Evolutionary conservation across 2,329 filamentous ascomycete genomes (phyloP), one percentile per base, ranked within the genome.

Genomic region (Nothomitra cinnamomea): DNA sequence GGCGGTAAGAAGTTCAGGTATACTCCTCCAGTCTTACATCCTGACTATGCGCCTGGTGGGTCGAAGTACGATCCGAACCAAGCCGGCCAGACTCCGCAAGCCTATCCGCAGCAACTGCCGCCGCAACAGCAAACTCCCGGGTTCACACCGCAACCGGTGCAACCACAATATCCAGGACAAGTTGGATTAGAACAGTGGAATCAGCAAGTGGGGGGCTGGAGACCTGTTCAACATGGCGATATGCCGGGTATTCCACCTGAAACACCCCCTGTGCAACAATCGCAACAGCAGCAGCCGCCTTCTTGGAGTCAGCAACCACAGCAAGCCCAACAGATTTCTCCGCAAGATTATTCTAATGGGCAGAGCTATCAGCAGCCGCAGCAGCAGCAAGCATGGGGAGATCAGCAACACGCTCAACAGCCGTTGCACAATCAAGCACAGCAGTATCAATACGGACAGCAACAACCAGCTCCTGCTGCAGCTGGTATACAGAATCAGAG

Each of bases 21-120:
- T 22, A 49, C 45, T 4, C 45, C 45, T 17, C 45, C 45, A 17
- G 25, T 49, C n/a, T 28, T 49, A 10, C 45, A 49, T 17, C 45
- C 45, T 10, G 45, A 49, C 32, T 49, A 49, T 19, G n/a, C n/a
- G 45, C 45, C 45, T n/a, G 45, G 45, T 15, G 45, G 45, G n/a
- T 49, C 45, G 13, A 49, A 49, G 17, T 49, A 52, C 35, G n/a
- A 40, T 32, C 32, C 50, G 12, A 24, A 41, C 22, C 36, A 52
- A 24, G 32, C 15, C 10, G 17, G 17, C 17, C 41, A 19, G 13
- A 24, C 41, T 13, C 17, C 41, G 13, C 41, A 45, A 13, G 41
- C 22, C 41, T 45, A 19, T 13, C 41, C 41, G 13, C 38, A 41
- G 15, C 38, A 41, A 13, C 38, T 5, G 15, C 38, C 13, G 38